Conservation (phyloP, 1,139 yeast species). For the Protomyces inouyei region DNA sequence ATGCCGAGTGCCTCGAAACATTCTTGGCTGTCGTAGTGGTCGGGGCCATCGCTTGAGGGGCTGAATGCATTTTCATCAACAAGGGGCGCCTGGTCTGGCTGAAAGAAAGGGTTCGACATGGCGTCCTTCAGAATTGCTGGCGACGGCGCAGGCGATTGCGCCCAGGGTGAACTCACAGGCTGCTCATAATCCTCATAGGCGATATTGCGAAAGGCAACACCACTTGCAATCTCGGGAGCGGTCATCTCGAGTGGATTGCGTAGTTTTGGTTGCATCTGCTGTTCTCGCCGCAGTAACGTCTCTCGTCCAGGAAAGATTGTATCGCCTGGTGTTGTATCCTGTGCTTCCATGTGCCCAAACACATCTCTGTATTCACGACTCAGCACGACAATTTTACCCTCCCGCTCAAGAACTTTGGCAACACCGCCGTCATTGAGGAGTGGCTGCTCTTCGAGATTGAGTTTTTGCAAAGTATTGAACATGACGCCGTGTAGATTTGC, state of each 20-base stretch:
- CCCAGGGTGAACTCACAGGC: conserved; percentile 38
- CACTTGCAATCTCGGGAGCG: background rate
- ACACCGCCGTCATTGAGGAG: conserved; percentile 38
- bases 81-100: conserved; percentile 7
- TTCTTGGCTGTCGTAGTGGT: conserved; percentile 16
- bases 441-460: conserved; percentile 39
- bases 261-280: conserved; percentile 14
- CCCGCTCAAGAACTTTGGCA: conserved; percentile 36
- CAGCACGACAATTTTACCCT: conserved; percentile 36
- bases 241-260: conserved; percentile 31
- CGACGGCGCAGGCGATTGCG: conserved; percentile 40
- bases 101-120: conserved; percentile 37
- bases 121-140: conserved; percentile 38
- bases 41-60: conserved; percentile 8
- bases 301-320: conserved; percentile 1
- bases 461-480: conserved; percentile 33
- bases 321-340: conserved; percentile 10
- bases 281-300: conserved; percentile 1
- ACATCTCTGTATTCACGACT: conserved; percentile 36
- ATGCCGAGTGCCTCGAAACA: conserved; percentile 32
- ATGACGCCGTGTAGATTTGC: conserved; percentile 3
- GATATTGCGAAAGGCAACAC: background rate
- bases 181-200: conserved; percentile 38
- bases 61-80: conserved; percentile 22
- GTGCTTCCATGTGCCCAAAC: conserved; percentile 12